A percentile compares a stretch with the other conserved stretches of the same genome.
phyloP scores from a whole-genome alignment of 1,139 yeast genomes.

The Zygoascus meyerae region DNA sequence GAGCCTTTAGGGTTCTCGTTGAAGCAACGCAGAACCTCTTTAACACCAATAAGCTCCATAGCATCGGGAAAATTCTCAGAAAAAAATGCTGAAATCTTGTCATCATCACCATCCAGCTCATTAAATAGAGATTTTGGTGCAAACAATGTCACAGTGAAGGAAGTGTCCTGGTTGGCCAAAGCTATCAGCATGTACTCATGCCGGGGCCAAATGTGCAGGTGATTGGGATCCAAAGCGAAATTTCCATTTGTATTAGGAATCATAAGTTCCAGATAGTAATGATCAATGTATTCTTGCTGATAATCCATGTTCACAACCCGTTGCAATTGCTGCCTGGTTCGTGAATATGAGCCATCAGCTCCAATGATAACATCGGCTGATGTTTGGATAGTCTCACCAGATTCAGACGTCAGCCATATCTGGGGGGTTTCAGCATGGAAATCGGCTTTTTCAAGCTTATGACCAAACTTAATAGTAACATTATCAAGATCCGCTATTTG shows the following conservation, averaged over 20 bases:
- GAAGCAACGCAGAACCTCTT: conserved; percentile 48
- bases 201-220: conserved; percentile 92
- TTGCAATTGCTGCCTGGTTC: conserved; percentile 65
- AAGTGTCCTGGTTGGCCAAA: conserved; percentile 74
- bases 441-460: conserved; percentile 42
- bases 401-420: conserved; percentile 9
- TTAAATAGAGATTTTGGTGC: conserved; percentile 69
- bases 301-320: conserved; percentile 60
- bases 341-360: conserved; percentile 82
- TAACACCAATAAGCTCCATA: conserved; percentile 55
- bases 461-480: conserved; percentile 49
- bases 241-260: conserved; percentile 47
- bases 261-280: conserved; percentile 73
- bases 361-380: conserved; percentile 60
- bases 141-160: conserved; percentile 86
- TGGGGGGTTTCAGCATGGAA: conserved; percentile 11
- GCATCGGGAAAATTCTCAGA: conserved; percentile 68
- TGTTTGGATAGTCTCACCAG: conserved; percentile 17
- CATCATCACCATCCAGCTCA: conserved; percentile 29
- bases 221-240: conserved; percentile 62
- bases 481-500: conserved; percentile 47
- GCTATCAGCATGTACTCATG: conserved; percentile 85
- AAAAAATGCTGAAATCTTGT: conserved; percentile 44
- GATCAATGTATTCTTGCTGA: conserved; percentile 73
- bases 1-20: conserved; percentile 67